These are phyloP conservation scores for Taphrina confusa DNA, from an alignment of 1,139 yeast species.

Conservation along the genomic window DNA sequence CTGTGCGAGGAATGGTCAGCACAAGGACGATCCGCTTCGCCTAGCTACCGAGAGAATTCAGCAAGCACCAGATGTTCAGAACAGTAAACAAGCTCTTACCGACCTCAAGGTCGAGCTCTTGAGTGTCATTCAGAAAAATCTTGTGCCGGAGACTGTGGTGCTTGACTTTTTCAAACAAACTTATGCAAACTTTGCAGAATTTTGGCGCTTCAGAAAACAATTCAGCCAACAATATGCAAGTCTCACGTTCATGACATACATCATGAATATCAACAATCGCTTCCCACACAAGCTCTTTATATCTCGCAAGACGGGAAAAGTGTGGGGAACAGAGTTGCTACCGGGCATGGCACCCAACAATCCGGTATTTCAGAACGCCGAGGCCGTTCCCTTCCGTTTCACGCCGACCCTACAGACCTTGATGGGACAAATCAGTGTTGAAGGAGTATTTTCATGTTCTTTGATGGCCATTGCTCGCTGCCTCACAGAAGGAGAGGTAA, in stretches of 20 bases:
- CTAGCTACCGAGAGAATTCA: conserved; percentile 82
- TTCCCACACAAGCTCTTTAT: conserved; percentile 92
- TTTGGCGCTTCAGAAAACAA: conserved; percentile 95
- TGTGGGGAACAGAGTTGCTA: conserved; percentile 93
- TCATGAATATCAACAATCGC: conserved; percentile 91
- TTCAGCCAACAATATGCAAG: conserved; percentile 96
- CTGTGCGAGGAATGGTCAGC: conserved; percentile 71
- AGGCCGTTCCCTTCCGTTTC: conserved; percentile 91
- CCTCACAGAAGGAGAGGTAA: conserved; percentile 85
- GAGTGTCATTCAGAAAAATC: conserved; percentile 80
- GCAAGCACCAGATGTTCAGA: conserved; percentile 87
- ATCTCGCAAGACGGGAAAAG: conserved; percentile 77
- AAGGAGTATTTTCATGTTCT: conserved; percentile 85
- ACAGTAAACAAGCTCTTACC: conserved; percentile 74
- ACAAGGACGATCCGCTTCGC: conserved; percentile 86
- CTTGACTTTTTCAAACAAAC: conserved; percentile 65
- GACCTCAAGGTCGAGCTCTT: conserved; percentile 88
- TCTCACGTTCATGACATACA: conserved; percentile 84
- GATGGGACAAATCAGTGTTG: conserved; percentile 89
- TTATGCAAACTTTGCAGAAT: conserved; percentile 82
- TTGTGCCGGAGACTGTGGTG: conserved; percentile 83
- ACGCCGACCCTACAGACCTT: conserved; percentile 93
- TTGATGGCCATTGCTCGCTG: conserved; percentile 85
- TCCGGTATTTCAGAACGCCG: conserved; percentile 91
- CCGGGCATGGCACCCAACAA: conserved; percentile 64